Evolutionary conservation across 2,329 filamentous ascomycete genomes (phyloP), one percentile per base, ranked within the genome.

Genomic region (Lomentospora prolificans): DNA sequence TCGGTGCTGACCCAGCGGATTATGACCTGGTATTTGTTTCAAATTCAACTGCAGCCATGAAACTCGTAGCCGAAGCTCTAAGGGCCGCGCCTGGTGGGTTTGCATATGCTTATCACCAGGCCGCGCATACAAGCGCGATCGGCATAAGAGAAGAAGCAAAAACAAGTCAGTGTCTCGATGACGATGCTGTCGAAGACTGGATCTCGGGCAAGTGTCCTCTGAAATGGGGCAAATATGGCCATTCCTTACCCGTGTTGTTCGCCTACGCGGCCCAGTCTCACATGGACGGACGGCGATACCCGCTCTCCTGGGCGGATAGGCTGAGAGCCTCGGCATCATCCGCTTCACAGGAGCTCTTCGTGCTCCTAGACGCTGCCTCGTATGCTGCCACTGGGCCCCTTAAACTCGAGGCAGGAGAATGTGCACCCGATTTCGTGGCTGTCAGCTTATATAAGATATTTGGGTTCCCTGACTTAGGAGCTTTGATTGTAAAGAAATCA

Each of bases 211-310:
- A 3, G 25, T 14, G 2, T 9, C 53, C 41, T n/a, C 27, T 55
- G 2, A 28, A 27, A 17, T 12, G 27, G 8, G 57, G 64, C 48
- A 60, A 60, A 54, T 22, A 19, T 57, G 46, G 58, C 48, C 27
- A 53, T 55, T 63, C 56, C 33, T 62, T 55, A 50, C 58, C 61
- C 8, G 44, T 50, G 10, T 64, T 80, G 3, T 83, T 88, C 60
- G 82, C 82, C 19, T 87, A 83, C 64, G 83, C 85, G 3, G 84
- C 80, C 0, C 85, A 88, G 64, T 87, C 83, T 27, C 87, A 88
- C 63, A 82, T 88, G 75, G 84, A 81, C 46, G 85, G 85, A 6
- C 74, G 80, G 19, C 75, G 84, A 57, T 68, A 86, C 44, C 82
- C 84, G 3, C 67, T 81, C 27, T 65, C 70, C 1, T 87, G 84